Percentiles rank a stretch among this genome's conserved stretches.
Evolutionary conservation across 495 filamentous ascomycete genomes (phyloP).

Genomic region (Platismatia glauca): DNA sequence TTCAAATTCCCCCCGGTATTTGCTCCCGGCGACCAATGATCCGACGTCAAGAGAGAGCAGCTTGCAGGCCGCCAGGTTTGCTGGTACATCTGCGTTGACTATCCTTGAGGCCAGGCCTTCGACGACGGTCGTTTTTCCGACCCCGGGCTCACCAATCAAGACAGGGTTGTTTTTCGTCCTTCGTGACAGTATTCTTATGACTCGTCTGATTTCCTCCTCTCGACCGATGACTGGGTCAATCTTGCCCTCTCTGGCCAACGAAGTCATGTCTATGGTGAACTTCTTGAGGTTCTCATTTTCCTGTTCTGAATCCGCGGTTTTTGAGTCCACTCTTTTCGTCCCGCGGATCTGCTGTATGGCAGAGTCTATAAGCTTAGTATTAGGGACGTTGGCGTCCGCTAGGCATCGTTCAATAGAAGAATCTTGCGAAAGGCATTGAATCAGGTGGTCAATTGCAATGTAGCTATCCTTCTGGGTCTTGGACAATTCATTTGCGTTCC

Average conservation of each 20-base stretch:
- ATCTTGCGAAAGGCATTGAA: constrained; percentile 74
- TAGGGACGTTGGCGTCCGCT: constrained; percentile 83
- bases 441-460: constrained; percentile 90
- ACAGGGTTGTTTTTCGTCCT: constrained; percentile 99
- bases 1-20: constrained; percentile 96
- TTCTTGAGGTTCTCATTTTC: constrained; percentile 93
- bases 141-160: constrained; percentile 90
- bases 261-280: constrained; percentile 96
- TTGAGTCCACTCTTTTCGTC: constrained; percentile 83
- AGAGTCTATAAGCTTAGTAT: constrained; percentile 77
- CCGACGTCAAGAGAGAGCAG: constrained; percentile 92
- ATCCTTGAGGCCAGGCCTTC: constrained; percentile 94
- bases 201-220: constrained; percentile 92
- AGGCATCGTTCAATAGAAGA: constrained; percentile 59
- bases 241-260: constrained; percentile 88
- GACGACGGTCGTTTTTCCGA: constrained; percentile 96
- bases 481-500: constrained; percentile 77
- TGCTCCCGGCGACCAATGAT: constrained; percentile 89
- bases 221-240: constrained; percentile 96
- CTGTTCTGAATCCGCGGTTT: constrained; percentile 82
- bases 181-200: constrained; percentile 85
- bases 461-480: constrained; percentile 94
- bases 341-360: constrained; percentile 85
- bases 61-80: constrained; percentile 89
- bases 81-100: constrained; percentile 90